These are phyloP conservation scores for Tolypocladium nubicola DNA, from an alignment of 2,329 filamentous ascomycete genomes.

Conservation along the genomic window DNA sequence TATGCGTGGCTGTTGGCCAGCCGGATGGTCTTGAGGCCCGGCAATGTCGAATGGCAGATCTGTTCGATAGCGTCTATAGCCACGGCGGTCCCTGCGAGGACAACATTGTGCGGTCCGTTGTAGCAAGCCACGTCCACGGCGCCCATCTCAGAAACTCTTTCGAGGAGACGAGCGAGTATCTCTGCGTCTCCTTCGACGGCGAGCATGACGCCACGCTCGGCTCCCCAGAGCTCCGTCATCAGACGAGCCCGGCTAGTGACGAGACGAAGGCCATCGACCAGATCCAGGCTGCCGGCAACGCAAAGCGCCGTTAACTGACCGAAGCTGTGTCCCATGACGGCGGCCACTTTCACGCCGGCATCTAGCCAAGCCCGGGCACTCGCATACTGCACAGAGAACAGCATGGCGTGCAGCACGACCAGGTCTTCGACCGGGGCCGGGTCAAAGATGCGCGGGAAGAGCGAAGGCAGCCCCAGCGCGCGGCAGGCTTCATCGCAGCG, in stretches of 20 bases:
- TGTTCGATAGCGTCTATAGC: constrained; percentile 7
- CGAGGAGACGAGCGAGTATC: neutral
- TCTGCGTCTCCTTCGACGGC: constrained; percentile 6
- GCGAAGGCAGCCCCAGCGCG: constrained; percentile 15
- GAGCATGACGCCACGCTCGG: constrained; percentile 23
- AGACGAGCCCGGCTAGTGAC: constrained; percentile 19
- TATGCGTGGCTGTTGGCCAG: constrained; percentile 3
- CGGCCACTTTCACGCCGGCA: constrained; percentile 1
- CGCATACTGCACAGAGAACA: constrained; percentile 6
- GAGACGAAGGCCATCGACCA: constrained; percentile 19
- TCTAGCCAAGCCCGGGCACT: constrained; percentile 6
- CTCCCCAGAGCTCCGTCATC: constrained; percentile 19
- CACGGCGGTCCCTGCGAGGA: constrained; percentile 15
- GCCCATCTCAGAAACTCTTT: neutral
- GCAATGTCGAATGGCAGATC: neutral
- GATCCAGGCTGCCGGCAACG: constrained; percentile 17
- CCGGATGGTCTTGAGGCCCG: neutral
- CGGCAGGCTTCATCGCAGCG: constrained; percentile 17
- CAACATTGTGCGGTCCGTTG: constrained; percentile 18
- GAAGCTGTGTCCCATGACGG: constrained; percentile 24
- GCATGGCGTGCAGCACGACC: constrained; percentile 22
- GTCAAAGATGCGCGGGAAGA: constrained; percentile 20
- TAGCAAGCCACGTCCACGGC: constrained; percentile 19
- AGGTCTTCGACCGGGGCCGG: constrained; percentile 12
- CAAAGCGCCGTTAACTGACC: constrained; percentile 25